phyloP scores from a whole-genome alignment of 768 basidiomycete species.

The Tephrocybe sp. region DNA sequence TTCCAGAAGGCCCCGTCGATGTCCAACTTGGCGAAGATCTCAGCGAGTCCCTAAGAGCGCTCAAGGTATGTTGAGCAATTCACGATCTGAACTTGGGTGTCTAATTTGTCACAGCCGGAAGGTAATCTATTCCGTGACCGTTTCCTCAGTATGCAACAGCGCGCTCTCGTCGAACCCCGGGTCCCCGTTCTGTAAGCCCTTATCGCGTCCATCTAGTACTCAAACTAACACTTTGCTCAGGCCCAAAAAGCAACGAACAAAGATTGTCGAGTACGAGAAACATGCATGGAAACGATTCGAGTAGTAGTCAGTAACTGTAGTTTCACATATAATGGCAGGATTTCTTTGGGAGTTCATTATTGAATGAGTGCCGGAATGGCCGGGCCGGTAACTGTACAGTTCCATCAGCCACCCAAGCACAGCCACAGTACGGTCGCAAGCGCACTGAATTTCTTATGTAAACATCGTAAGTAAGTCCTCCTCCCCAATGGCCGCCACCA shows the following conservation, averaged over 20 bases:
- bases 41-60: conserved; percentile 75
- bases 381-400: conserved; percentile 18
- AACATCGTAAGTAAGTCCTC: conserved; percentile 15
- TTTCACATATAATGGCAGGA: not conserved
- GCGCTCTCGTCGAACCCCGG: conserved; percentile 85
- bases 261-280: conserved; percentile 70
- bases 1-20: conserved; percentile 66
- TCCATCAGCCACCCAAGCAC: conserved; percentile 17
- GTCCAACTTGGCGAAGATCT: conserved; percentile 93
- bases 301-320: conserved; percentile 11
- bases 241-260: conserved; percentile 50
- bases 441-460: conserved; percentile 15
- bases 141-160: conserved; percentile 84
- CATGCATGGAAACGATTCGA: conserved; percentile 80
- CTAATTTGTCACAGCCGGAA: conserved; percentile 62
- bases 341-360: no score
- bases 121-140: conserved; percentile 92
- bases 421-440: conserved; percentile 12
- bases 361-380: not conserved
- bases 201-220: not conserved
- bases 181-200: conserved; percentile 68
- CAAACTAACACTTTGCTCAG: conserved; percentile 26
- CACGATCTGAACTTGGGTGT: not conserved
- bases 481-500: conserved; percentile 56
- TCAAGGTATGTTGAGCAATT: conserved; percentile 62